A percentile compares a stretch with the other conserved stretches of the same genome.
phyloP scores from a whole-genome alignment of 2,329 filamentous ascomycete species.

The Aspergillus transmontanensis region DNA sequence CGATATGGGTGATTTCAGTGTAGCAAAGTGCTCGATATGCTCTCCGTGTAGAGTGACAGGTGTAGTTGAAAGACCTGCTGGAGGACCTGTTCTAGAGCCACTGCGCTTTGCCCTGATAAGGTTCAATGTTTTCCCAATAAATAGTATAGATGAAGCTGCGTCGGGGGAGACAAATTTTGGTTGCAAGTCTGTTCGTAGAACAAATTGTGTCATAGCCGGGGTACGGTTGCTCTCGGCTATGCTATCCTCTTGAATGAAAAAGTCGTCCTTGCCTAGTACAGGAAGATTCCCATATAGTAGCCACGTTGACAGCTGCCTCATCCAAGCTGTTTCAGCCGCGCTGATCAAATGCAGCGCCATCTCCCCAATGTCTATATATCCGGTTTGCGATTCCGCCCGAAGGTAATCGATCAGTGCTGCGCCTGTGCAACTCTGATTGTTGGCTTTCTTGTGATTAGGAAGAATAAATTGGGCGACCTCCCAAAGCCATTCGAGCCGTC shows the following conservation, averaged over 20 bases:
- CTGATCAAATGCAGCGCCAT: conserved; percentile 72
- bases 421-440: conserved; percentile 58
- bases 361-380: conserved; percentile 82
- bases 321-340: conserved; percentile 84
- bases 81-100: conserved; percentile 33
- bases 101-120: conserved; percentile 66
- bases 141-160: conserved; percentile 81
- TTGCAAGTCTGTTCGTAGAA: conserved; percentile 61
- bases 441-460: conserved; percentile 38
- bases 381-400: conserved; percentile 76
- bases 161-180: conserved; percentile 77
- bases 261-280: conserved; percentile 76
- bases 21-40: conserved; percentile 62
- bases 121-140: conserved; percentile 86
- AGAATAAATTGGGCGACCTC: conserved; percentile 70
- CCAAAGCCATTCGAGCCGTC: conserved; percentile 85
- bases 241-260: conserved; percentile 68
- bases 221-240: conserved; percentile 44
- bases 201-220: conserved; percentile 57
- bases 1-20: conserved; percentile 73
- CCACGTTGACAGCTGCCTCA: conserved; percentile 89
- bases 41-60: conserved; percentile 59
- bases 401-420: conserved; percentile 77
- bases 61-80: conserved; percentile 48
- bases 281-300: conserved; percentile 85